Base-by-base conservation (phyloP, 305 asterid genomes). In the Plantago coronopus region DNA sequence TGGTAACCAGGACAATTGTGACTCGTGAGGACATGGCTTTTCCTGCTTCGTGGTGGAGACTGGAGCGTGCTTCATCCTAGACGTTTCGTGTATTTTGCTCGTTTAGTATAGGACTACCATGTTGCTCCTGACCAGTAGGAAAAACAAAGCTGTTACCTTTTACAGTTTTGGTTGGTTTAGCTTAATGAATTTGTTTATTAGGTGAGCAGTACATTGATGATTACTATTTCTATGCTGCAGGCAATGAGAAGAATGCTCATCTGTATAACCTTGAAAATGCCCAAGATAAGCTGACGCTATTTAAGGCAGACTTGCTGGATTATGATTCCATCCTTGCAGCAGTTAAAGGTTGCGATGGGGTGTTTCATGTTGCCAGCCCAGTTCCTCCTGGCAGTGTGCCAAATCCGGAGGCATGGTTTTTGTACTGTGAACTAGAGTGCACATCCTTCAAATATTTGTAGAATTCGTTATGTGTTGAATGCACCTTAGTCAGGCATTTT, bases 281-380 rank as follows among this genome's bases (percentile, higher is more conserved):
- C 44, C 68, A 77, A 46, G 82, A 76, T 14, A 86, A 72, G 31
- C 83, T 89, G 53, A 75, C 74, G 68, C 70, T 89, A 22, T 71
- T 81, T 50, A 78, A 78, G 81, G 95, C 90, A 17, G 91, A 86
- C 57, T 75, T 89, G 65, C 81, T 86, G 20, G 89, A 89, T 77
- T 81, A 70, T 56, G 64, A 69, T 73, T 79, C 97, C 42, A 68
- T 89, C 60, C 77, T 47, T 54, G 80, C 79, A 17, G 94, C 97
- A 27, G 67, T 86, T 43, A 54, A 57, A 63, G 95, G 95, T 14
- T 86, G 95, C 64, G 54, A 20, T 17, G 97, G 93, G 11, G 94
- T 89, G 10, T 89, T 89, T 69, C 97, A 89, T 48, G 87, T 86
- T 31, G 97, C 97, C 55, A 3, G 79, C 68, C 95, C 95, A 0